Percentiles rank a stretch among this genome's conserved stretches.
phyloP scores from a whole-genome alignment of 2,329 filamentous ascomycete species.

The Colletotrichum abscissum region DNA sequence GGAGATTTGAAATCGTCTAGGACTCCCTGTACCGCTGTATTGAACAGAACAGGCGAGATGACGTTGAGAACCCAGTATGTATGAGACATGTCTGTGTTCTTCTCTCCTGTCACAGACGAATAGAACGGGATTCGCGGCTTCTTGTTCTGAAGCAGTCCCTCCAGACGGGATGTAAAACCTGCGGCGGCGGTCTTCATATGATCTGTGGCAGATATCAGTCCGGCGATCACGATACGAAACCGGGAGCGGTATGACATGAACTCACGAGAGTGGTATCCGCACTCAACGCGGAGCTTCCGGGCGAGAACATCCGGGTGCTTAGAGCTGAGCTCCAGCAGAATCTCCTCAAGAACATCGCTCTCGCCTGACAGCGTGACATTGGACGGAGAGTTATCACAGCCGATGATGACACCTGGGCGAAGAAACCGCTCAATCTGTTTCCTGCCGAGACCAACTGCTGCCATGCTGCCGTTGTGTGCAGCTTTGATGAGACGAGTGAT shows the following conservation, averaged over 20 bases:
- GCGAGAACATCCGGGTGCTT: slow-evolving; percentile 55
- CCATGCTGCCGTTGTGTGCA: slow-evolving; percentile 58
- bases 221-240: background rate
- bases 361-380: slow-evolving; percentile 59
- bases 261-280: slow-evolving; percentile 62
- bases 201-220: background rate
- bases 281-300: slow-evolving; percentile 59
- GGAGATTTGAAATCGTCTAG: slow-evolving; percentile 12
- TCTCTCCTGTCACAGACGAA: slow-evolving; percentile 26
- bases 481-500: slow-evolving; percentile 25
- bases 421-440: slow-evolving; percentile 31
- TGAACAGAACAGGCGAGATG: slow-evolving; percentile 54
- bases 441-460: slow-evolving; percentile 62
- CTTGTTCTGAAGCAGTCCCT: slow-evolving; percentile 3
- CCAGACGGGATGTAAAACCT: slow-evolving; percentile 14
- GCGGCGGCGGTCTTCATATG: slow-evolving; percentile 23
- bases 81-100: slow-evolving; percentile 39
- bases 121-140: slow-evolving; percentile 18
- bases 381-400: slow-evolving; percentile 63
- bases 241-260: background rate
- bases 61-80: slow-evolving; percentile 59
- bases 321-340: slow-evolving; percentile 36
- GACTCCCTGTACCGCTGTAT: slow-evolving; percentile 43
- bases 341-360: slow-evolving; percentile 38
- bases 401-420: slow-evolving; percentile 47